These are phyloP conservation scores for Lactarius sp. DNA, from an alignment of 768 basidiomycete species.

Conservation along the genomic window DNA sequence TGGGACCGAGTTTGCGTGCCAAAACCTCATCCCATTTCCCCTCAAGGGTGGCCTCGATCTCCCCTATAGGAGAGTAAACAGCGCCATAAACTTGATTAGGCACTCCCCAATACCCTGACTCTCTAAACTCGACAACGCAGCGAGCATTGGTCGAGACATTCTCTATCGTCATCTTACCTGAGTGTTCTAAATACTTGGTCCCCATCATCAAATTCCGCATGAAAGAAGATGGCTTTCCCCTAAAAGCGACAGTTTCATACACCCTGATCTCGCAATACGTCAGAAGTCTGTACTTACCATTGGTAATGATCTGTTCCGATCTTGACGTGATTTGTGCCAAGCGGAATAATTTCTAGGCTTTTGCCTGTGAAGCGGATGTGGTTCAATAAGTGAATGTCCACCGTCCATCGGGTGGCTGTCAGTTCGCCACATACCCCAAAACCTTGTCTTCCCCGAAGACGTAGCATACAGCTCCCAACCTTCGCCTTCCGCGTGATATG, in stretches of 20 bases:
- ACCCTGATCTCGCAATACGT: neutral
- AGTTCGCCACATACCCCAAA: slow-evolving; percentile 64
- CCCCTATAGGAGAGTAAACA: slow-evolving; percentile 50
- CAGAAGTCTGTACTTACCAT: slow-evolving; percentile 46
- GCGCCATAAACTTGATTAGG: slow-evolving; percentile 65
- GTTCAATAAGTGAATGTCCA: slow-evolving; percentile 20
- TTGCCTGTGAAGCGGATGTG: slow-evolving; percentile 50
- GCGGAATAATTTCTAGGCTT: slow-evolving; percentile 80
- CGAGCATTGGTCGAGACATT: slow-evolving; percentile 51
- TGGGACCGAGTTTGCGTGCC: slow-evolving; percentile 60
- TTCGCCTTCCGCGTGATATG: slow-evolving; percentile 77
- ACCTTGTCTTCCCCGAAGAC: slow-evolving; percentile 80
- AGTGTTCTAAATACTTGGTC: slow-evolving; percentile 85
- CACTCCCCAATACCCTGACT: slow-evolving; percentile 78
- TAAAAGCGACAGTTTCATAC: slow-evolving; percentile 30
- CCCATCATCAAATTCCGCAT: slow-evolving; percentile 88
- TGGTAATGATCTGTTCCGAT: slow-evolving; percentile 64
- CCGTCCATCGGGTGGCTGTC: slow-evolving; percentile 19
- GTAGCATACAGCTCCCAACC: slow-evolving; percentile 74
- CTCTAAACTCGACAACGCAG: slow-evolving; percentile 81
- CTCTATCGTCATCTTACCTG: slow-evolving; percentile 71
- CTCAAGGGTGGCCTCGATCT: slow-evolving; percentile 60
- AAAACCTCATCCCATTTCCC: slow-evolving; percentile 89
- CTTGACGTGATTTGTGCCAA: slow-evolving; percentile 62
- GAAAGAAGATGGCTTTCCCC: slow-evolving; percentile 86